Conservation (phyloP, 1,139 yeast genomes). For the Pichia cactophila region DNA sequence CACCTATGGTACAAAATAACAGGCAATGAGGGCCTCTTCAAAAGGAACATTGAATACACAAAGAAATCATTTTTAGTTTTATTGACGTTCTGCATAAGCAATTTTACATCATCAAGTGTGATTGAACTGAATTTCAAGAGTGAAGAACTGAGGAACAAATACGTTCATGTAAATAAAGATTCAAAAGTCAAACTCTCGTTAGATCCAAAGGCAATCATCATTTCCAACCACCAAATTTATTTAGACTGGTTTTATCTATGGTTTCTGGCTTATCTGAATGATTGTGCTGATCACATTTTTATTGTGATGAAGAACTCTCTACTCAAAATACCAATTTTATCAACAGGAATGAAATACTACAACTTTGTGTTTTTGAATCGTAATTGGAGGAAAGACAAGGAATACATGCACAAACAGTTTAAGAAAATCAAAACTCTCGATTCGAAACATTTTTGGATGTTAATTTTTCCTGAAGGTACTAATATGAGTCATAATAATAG, state of each 20-base stretch:
- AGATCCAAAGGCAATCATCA: conserved; percentile 46
- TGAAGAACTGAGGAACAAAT: conserved; percentile 25
- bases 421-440: conserved; percentile 25
- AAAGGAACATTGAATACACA: conserved; percentile 36
- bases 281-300: conserved; percentile 54
- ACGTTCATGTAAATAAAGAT: conserved; percentile 22
- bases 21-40: conserved; percentile 28
- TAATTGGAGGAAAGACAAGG: conserved; percentile 75
- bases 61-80: conserved; percentile 45
- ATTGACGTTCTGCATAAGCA: conserved; percentile 37
- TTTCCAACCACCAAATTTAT: conserved; percentile 87
- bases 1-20: conserved; percentile 22
- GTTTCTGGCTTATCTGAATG: conserved; percentile 74
- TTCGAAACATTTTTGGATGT: conserved; percentile 37
- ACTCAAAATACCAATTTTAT: conserved; percentile 65
- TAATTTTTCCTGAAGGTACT: conserved; percentile 94
- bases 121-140: conserved; percentile 34
- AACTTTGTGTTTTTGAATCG: conserved; percentile 75
- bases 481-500: conserved; percentile 66
- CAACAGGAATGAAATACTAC: conserved; percentile 80
- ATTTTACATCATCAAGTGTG: conserved; percentile 35
- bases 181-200: conserved; percentile 23
- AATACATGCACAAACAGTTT: conserved; percentile 49
- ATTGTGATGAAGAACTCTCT: conserved; percentile 78
- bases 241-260: conserved; percentile 93